Evolutionary conservation across 805 yeast genomes (phyloP).

Genomic region (Barnettozyma californica): DNA sequence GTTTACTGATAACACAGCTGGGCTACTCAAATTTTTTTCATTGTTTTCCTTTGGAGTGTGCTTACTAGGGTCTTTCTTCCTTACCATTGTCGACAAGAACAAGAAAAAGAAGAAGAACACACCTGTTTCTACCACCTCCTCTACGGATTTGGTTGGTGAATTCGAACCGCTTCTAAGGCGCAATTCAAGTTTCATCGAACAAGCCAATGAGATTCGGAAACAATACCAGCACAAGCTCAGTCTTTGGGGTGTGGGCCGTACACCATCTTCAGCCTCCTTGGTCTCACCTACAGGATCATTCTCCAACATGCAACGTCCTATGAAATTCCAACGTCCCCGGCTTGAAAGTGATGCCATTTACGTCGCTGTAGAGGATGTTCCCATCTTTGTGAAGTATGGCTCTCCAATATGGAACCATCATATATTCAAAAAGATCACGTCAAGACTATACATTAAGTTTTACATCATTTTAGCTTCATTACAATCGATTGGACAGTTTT

Average conservation of each 20-base stretch:
- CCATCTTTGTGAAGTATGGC: slow-evolving; percentile 24
- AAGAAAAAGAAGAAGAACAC: slow-evolving; percentile 6
- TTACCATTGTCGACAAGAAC: slow-evolving; percentile 21
- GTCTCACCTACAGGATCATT: slow-evolving; percentile 2
- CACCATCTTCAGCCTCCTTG: slow-evolving; percentile 15
- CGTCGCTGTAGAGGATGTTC: slow-evolving; percentile 27
- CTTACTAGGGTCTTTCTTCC: slow-evolving; percentile 28
- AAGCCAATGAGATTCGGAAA: slow-evolving; percentile 14
- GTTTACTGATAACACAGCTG: slow-evolving; percentile 48
- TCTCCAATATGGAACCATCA: slow-evolving; percentile 26
- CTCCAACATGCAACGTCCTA: slow-evolving; percentile 3
- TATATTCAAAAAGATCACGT: slow-evolving; percentile 17
- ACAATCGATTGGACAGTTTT: slow-evolving; percentile 66
- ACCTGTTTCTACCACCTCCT: neutral
- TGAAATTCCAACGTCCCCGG: slow-evolving; percentile 2
- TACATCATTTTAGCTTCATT: slow-evolving; percentile 50
- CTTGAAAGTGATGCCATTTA: slow-evolving; percentile 21
- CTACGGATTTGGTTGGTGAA: neutral
- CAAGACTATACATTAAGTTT: slow-evolving; percentile 41
- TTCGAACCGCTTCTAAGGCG: slow-evolving; percentile 9
- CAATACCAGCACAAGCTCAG: slow-evolving; percentile 19
- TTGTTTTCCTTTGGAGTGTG: slow-evolving; percentile 38
- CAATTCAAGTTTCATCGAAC: slow-evolving; percentile 9
- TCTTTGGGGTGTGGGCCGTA: slow-evolving; percentile 26
- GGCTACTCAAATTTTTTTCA: slow-evolving; percentile 51